Base-by-base conservation (phyloP, 768 basidiomycete species). In the Guyanaporus albipodus region DNA sequence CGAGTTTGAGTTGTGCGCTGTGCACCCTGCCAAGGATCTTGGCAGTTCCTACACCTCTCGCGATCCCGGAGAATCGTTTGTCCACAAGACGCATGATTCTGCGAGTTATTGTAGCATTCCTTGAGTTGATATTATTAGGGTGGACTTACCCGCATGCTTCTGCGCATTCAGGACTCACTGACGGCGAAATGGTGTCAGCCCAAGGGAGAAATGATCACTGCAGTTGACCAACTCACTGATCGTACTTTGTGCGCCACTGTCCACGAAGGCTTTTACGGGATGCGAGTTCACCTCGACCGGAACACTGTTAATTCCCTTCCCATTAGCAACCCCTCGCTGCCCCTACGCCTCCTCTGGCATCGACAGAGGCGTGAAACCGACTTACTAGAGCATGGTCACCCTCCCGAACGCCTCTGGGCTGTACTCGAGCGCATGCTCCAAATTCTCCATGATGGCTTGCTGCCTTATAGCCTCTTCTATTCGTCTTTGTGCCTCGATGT, bases 381-480 rank as follows among this genome's bases (percentile, higher is more conserved):
- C 87, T 67, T 61, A 92, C 88, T 96, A 99, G 46, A 99, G 85
- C 96, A 99, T 99, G 3, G 82, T 86, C 26, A 99, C 96, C 50
- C 83, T 77, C 14, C 91, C 96, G 66, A 99, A 99, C 44, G 81
- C 78, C 68, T 98, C 94, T 0, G 95, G 95, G 8, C 83, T 85
- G 55, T 88, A 92, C 63, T 97, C 94, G 52, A 97, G 72, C 6
- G 96, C 96, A 69, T 96, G 91, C 48, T 87, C 82, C 77, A 94
- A 75, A 61, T 96, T 96, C 72, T 97, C 94, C 56, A 85, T 67
- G 29, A 98, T 86, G 2, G 87, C 89, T 62, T 96, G 79, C 62
- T 91, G 87, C 49, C 86, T 69, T 52, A 99, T 97, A 5, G 83
- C 82, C 60, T 98, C 96, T 66, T 95, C 96, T 45, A 99, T 99